Base-by-base conservation (phyloP, 202 grass and related monocot species). In the Saccharum hybrid region DNA sequence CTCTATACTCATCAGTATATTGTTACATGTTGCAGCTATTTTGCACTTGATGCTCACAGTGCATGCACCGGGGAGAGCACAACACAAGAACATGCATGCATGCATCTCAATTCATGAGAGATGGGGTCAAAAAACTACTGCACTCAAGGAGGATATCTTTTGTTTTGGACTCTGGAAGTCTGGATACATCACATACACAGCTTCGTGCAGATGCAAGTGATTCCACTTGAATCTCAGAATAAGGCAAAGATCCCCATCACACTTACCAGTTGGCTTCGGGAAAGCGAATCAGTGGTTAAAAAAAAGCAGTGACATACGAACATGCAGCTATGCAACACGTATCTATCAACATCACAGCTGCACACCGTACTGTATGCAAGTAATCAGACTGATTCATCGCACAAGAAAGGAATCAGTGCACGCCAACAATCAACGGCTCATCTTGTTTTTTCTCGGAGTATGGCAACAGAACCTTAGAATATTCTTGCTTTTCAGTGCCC, bases 191-290 rank as follows among this genome's bases (percentile, higher is more conserved):
- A 38, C 56, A 66, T 4, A 4, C 19, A 40, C 42, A 49, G 54
- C n/a, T 39, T 4, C 1, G n/a, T 71, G 8, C 19, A 45, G 34
- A 41, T 40, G 49, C 77, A 60, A 63, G 19, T 0, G 81, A 23
- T 62, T 82, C 83, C 59, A 73, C 78, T 89, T 36, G 73, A 82
- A 48, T 6, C 63, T 36, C 83, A 82, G 66, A 86, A 74, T 78
- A 89, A 26, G 46, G 10, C 14, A 72, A 71, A 81, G 65, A 77
- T 59, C 77, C 56, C 78, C 72, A 33, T 77, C 82, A 72, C 28
- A 39, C 14, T 60, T 37, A 82, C 36, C 72, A 86, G 39, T 43
- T 28, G 23, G 83, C 48, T 42, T 12, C 38, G 3, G 60, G 83
- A 86, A 82, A 86, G 21, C 60, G 73, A 85, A 78, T 16, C 12